Base-by-base conservation (phyloP, 257 asterid species). In the Solanum medicagineum region DNA sequence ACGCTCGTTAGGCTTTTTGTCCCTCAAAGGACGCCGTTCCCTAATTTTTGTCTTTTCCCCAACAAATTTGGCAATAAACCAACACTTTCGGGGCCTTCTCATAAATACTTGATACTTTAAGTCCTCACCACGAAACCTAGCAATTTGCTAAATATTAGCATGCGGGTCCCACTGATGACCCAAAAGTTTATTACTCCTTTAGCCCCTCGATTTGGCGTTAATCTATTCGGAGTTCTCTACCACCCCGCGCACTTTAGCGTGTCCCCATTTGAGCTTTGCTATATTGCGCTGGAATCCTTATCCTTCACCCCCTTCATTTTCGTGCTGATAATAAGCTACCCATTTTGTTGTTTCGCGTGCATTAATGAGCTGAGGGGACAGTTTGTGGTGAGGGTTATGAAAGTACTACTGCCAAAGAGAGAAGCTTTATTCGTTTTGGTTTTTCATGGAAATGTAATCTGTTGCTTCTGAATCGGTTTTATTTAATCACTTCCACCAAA, bases 161-260 rank as follows among this genome's bases (percentile, higher is more conserved):
- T 1, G 19, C 6, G 53, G 81, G 81, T 29, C 85, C 85, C 32
- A 83, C 6, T 26, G 7, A 20, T 53, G 19, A 49, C n/a, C 81
- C 62, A 9, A 29, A 83, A 66, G 54, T 17, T 71, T 65, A 66
- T 83, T 71, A 69, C 85, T 55, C 68, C 57, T 83, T 83, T 56
- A 66, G 53, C 54, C 81, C 51, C 85, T n/a, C 12, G 16, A 36
- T n/a, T 65, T 83, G 85, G 73, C 93, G 85, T 83, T 73, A 24
- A 82, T 71, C 82, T 70, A 86, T 85, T 56, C 74, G 3, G n/a
- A 20, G 17, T 44, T 36, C 54, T 15, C 83, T 87, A 73, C 80
- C 84, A 29, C 88, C 79, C 68, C 86, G 42, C 86, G 75, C 81
- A 83, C 54, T 19, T 47, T 60, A 77, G 85, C 44, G 6, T 6